phyloP scores from a whole-genome alignment of 306 rosid genomes.

The Lathyrus oleraceus region DNA sequence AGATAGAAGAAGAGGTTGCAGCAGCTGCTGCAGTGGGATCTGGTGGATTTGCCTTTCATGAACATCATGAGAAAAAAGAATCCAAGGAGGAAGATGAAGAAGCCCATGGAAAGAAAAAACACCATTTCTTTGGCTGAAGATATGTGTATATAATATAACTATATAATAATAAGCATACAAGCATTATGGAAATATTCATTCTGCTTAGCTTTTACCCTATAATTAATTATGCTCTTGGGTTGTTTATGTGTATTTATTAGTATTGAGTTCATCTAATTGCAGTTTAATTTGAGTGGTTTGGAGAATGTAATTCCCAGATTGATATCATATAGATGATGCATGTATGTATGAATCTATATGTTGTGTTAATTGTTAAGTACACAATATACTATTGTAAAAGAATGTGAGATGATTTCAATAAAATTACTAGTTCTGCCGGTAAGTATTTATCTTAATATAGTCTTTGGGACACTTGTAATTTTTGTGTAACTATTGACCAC shows the following conservation, averaged over 20 bases:
- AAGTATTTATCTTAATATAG: background rate
- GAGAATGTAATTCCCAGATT: slow-evolving; percentile 22
- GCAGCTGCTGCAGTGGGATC: slow-evolving; percentile 61
- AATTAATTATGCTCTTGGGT: background rate
- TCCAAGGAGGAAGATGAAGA: slow-evolving; percentile 57
- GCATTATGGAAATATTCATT: slow-evolving; percentile 22
- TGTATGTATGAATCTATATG: background rate
- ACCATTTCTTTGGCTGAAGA: slow-evolving; percentile 56
- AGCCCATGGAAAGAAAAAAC: slow-evolving; percentile 66
- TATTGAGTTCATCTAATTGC: background rate
- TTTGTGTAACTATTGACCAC: too few relatives aligned
- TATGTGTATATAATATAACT: background rate
- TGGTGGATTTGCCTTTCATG: slow-evolving; percentile 78
- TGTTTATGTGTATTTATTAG: slow-evolving; percentile 5
- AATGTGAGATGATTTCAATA: slow-evolving; percentile 16
- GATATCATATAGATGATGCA: background rate
- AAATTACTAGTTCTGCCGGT: background rate
- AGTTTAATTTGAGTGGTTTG: slow-evolving; percentile 32
- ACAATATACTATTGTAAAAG: background rate
- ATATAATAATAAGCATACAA: background rate
- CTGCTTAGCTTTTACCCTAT: slow-evolving; percentile 9
- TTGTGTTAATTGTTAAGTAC: background rate
- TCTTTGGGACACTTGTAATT: background rate
- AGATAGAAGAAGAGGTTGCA: slow-evolving; percentile 73
- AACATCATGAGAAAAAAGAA: slow-evolving; percentile 71